A percentile compares a stretch with the other conserved stretches of the same genome.
These are phyloP conservation scores for Pseudocercospora eumusae DNA, from an alignment of 2,329 filamentous ascomycete species.

Conservation along the genomic window DNA sequence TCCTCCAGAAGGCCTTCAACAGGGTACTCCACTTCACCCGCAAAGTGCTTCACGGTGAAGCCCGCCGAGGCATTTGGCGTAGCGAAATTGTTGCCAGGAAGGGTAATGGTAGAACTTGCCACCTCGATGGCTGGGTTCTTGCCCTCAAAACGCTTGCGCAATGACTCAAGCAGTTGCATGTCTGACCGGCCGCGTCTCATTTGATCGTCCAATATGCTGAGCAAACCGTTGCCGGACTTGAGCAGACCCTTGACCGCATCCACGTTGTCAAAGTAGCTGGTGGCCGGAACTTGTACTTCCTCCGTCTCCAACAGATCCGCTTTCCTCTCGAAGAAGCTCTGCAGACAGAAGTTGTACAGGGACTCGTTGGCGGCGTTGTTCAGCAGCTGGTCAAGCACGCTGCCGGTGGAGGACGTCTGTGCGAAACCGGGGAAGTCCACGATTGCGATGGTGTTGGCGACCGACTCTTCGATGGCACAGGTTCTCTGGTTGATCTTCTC, in stretches of 20 bases:
- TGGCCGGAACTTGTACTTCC: constrained; percentile 84
- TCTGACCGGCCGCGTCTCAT: constrained; percentile 86
- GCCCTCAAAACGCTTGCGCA: constrained; percentile 89
- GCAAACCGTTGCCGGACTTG: constrained; percentile 86
- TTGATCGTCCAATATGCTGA: constrained; percentile 95
- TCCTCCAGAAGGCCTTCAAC: constrained; percentile 86
- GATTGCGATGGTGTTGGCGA: constrained; percentile 91
- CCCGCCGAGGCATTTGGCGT: constrained; percentile 76
- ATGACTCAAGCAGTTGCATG: constrained; percentile 82
- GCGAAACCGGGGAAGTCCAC: constrained; percentile 96
- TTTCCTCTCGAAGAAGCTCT: constrained; percentile 94
- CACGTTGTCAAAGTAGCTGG: constrained; percentile 96
- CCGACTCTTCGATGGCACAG: constrained; percentile 81
- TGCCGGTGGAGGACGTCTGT: constrained; percentile 79
- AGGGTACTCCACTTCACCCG: constrained; percentile 93
- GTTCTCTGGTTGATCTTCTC: constrained; percentile 88
- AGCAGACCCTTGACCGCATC: constrained; percentile 89
- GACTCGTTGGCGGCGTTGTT: constrained; percentile 93
- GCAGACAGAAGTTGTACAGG: constrained; percentile 88
- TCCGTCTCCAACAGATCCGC: constrained; percentile 92
- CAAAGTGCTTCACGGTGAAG: constrained; percentile 93
- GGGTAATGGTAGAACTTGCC: constrained; percentile 69
- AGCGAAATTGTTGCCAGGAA: constrained; percentile 86
- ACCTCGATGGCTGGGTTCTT: constrained; percentile 91
- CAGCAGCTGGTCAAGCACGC: constrained; percentile 84